Percentiles rank a stretch among this genome's conserved stretches.
These are phyloP conservation scores for Pseudopediastrum boryanum DNA, from an alignment of 139 green algal genomes.

Conservation along the genomic window DNA sequence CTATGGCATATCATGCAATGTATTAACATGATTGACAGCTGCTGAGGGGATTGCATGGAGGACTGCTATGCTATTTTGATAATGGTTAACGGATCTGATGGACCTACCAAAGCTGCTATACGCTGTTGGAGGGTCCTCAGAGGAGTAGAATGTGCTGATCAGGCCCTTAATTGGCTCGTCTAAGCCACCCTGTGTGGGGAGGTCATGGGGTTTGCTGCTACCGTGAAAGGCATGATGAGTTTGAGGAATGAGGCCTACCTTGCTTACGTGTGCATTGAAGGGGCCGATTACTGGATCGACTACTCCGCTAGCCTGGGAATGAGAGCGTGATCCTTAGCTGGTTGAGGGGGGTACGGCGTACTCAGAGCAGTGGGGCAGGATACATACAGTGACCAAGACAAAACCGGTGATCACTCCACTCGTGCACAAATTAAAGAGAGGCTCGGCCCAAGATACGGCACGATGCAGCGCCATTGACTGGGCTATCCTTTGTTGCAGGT, in stretches of 20 bases:
- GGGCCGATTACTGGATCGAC: neutral
- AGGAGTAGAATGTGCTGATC: conserved; percentile 6
- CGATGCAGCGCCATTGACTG: neutral
- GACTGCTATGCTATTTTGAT: neutral
- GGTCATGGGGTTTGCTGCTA: neutral
- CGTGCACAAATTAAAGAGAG: neutral
- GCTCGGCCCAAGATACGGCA: neutral
- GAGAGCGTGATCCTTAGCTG: neutral
- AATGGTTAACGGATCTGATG: neutral
- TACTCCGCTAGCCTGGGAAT: neutral
- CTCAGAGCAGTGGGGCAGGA: neutral
- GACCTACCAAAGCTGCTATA: conserved; percentile 17
- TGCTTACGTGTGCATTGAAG: neutral
- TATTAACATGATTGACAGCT: too few relatives aligned
- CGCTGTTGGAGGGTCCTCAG: neutral
- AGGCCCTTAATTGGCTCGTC: neutral
- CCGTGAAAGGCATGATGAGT: too few relatives aligned
- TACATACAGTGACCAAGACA: conserved; percentile 23
- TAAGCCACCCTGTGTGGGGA: too few relatives aligned
- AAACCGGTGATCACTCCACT: conserved; percentile 25
- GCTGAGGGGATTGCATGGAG: neutral
- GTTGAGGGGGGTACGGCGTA: neutral
- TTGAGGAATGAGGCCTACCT: neutral
- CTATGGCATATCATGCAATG: neutral
- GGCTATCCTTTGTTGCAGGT: neutral